Base-by-base conservation (phyloP, 2,329 filamentous ascomycete species). In the Fusarium anguioides region DNA sequence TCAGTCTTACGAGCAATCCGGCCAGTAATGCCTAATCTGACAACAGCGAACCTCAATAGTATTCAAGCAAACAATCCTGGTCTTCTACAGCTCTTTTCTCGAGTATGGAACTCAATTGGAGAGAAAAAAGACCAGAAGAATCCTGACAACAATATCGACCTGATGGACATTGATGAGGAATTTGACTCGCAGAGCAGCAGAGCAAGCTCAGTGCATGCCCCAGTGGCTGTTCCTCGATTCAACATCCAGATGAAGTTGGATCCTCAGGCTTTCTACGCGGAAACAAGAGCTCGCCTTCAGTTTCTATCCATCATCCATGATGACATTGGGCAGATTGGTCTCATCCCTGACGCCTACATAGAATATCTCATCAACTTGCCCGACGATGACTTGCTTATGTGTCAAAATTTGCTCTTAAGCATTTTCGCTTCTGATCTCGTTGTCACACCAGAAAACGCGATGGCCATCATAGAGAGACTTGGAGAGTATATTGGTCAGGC, bases 91-190 rank as follows among this genome's bases (percentile, higher is more conserved):
- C 69, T 87, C 5, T 74, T 86, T 15, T 72, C 76, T 4, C 80
- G 77, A 12, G 58, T 86, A 4, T 82, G 69, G 54, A 58, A 39
- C 10, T 41, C 50, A 12, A 48, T 79, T 29, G 68, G 74, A 20
- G 53, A 66, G 12, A 68, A 61, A 39, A 59, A 65, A 6, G 27
- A 60, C 15, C 69, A 48, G 76, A 4, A 68, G 60, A 21, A 69
- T 70, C 29, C 69, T 79, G 42, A 74, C 70, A 42, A 81, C 6
- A 78, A 82, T 11, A 67, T 79, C 4, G 87, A 90, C 66, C 74
- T 82, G 8, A 90, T 92, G 88, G 89, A 92, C 54, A 72, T 93
- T 7, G 91, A 93, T 70, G 83, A 86, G 14, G 85, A 86, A 3
- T 88, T 90, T 53, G 85, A 87, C 37, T 88, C 87, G 0, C 87